A percentile compares a stretch with the other conserved stretches of the same genome.
Conservation (phyloP, 108 stramenopile species). For the Stephanodiscus triporus region DNA sequence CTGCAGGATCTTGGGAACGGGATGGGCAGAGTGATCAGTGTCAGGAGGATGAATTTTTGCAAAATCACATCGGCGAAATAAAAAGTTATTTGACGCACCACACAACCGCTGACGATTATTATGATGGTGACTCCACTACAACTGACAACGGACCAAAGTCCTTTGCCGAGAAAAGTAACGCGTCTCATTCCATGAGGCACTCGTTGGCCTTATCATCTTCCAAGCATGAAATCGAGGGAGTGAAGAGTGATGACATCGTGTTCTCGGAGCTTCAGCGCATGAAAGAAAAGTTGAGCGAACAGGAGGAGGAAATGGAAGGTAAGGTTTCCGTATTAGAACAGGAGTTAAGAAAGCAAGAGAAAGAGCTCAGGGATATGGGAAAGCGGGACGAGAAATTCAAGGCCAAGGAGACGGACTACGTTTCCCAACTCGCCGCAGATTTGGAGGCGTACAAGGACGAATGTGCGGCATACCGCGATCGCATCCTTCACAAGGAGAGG, state of each 20-base stretch:
- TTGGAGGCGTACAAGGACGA: conserved; percentile 42
- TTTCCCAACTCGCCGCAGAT: conserved; percentile 24
- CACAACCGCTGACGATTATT: not conserved
- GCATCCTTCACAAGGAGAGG: conserved; percentile 34
- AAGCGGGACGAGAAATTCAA: conserved; percentile 5
- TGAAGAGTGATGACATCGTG: conserved; percentile 5
- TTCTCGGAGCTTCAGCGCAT: conserved; percentile 7
- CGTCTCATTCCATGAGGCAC: too few relatives aligned
- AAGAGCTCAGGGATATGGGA: conserved; percentile 6
- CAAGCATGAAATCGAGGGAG: conserved; percentile 4
- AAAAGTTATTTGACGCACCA: not conserved
- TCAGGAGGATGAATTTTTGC: not conserved
- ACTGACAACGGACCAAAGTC: not conserved
- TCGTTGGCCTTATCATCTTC: not conserved
- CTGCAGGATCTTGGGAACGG: not conserved
- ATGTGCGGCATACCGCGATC: conserved; percentile 36
- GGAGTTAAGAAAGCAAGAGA: conserved; percentile 29
- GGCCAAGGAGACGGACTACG: not conserved
- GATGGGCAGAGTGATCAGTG: conserved; percentile 4
- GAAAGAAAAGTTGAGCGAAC: conserved; percentile 11
- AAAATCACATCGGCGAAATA: not conserved
- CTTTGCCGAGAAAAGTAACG: conserved; percentile 1
- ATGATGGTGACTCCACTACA: not conserved
- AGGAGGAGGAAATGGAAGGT: conserved; percentile 19
- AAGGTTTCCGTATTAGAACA: conserved; percentile 16